These are phyloP conservation scores for Mycena floridula DNA, from an alignment of 768 basidiomycete genomes.

Conservation along the genomic window DNA sequence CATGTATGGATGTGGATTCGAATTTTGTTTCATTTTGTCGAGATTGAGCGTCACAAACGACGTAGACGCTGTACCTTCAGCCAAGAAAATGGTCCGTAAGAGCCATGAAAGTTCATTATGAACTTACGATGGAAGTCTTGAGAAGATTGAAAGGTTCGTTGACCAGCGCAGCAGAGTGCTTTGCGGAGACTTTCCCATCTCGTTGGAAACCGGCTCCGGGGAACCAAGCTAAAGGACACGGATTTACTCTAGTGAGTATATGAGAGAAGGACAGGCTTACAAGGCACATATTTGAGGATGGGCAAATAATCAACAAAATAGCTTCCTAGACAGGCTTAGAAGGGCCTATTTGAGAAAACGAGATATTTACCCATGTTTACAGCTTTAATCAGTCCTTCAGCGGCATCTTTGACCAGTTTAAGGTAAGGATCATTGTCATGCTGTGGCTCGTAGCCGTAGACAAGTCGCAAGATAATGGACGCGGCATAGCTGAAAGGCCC, in stretches of 20 bases:
- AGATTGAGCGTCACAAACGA: conserved; percentile 22
- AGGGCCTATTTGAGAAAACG: no score
- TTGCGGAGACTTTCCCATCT: conserved; percentile 19
- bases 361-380: conserved; percentile 32
- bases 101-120: background rate
- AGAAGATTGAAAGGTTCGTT: conserved; percentile 22
- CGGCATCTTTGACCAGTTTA: conserved; percentile 17
- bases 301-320: conserved; percentile 31
- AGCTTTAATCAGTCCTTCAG: conserved; percentile 17
- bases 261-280: conserved; percentile 9
- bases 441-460: conserved; percentile 33
- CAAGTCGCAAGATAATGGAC: conserved; percentile 29
- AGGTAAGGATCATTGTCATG: conserved; percentile 30
- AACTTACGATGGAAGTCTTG: conserved; percentile 20
- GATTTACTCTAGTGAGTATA: background rate
- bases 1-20: conserved; percentile 11
- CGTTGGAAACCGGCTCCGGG: conserved; percentile 30
- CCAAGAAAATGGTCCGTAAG: conserved; percentile 7
- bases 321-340: no score
- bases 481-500: conserved; percentile 20
- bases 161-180: conserved; percentile 12
- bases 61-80: conserved; percentile 14
- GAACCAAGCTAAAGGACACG: conserved; percentile 24
- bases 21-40: conserved; percentile 12
- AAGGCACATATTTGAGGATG: conserved; percentile 21